Conservation (phyloP, 2,329 filamentous ascomycete genomes). For the Dactylellina parvicollis region DNA sequence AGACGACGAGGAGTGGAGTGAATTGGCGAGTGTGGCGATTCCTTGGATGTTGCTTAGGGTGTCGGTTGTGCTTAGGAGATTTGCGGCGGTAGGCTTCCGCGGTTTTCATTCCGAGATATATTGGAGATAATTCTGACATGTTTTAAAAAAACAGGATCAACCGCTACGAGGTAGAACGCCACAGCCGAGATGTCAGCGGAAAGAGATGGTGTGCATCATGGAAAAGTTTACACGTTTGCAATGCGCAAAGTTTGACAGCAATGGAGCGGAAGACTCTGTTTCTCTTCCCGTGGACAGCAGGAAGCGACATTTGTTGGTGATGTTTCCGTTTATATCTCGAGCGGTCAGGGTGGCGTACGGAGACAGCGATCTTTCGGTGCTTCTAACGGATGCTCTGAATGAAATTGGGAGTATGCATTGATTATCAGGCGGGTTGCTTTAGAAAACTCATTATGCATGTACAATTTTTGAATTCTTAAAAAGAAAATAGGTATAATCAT, state of each 20-base stretch:
- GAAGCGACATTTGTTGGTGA: slow-evolving; percentile 77
- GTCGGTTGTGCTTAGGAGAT: slow-evolving; percentile 81
- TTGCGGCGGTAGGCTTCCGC: slow-evolving; percentile 69
- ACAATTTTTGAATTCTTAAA: background rate
- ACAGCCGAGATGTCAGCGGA: slow-evolving; percentile 81
- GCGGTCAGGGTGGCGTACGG: slow-evolving; percentile 71
- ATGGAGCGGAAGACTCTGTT: slow-evolving; percentile 59
- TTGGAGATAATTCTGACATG: slow-evolving; percentile 6
- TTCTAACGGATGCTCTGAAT: slow-evolving; percentile 71
- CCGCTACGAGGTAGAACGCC: slow-evolving; percentile 89
- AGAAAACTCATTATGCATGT: background rate
- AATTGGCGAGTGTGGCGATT: slow-evolving; percentile 78
- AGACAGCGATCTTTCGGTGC: slow-evolving; percentile 70
- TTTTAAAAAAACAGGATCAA: slow-evolving; percentile 69
- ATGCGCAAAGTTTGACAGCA: slow-evolving; percentile 53
- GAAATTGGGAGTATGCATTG: slow-evolving; percentile 70
- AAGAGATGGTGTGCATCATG: slow-evolving; percentile 79
- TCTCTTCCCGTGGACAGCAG: slow-evolving; percentile 67
- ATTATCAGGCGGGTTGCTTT: background rate
- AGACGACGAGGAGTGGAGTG: slow-evolving; percentile 57
- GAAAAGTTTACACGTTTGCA: slow-evolving; percentile 68
- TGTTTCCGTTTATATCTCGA: slow-evolving; percentile 80
- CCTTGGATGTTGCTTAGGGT: slow-evolving; percentile 85
- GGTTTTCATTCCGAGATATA: background rate
- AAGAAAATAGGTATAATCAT: background rate